Conservation (phyloP, 2,329 filamentous ascomycete genomes). For the Cladosporium sp. region DNA sequence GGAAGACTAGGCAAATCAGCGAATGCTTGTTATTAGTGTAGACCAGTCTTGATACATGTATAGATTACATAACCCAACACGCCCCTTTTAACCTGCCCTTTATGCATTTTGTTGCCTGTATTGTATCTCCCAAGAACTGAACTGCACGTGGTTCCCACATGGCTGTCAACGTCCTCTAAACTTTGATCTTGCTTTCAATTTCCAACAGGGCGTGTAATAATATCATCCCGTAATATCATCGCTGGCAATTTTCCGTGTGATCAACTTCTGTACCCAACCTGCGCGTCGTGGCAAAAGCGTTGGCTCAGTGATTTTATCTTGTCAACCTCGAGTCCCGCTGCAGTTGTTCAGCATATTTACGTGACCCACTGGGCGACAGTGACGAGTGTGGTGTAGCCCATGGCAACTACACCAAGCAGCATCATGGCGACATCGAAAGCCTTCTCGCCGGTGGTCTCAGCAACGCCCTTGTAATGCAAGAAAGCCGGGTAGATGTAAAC, state of each 20-base stretch:
- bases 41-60: neutral
- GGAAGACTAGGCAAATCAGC: too few relatives aligned
- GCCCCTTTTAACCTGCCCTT: neutral
- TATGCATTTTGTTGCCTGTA: neutral
- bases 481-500: conserved; percentile 74
- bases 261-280: too few relatives aligned
- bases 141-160: too few relatives aligned
- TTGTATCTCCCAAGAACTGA: neutral
- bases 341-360: neutral
- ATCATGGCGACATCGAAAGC: conserved; percentile 60
- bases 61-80: neutral
- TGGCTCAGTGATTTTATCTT: neutral
- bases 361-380: conserved; percentile 36
- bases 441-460: conserved; percentile 53
- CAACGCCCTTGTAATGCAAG: conserved; percentile 65
- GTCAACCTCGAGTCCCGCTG: neutral
- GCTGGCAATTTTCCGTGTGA: too few relatives aligned
- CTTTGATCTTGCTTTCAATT: too few relatives aligned
- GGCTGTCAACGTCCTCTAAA: too few relatives aligned
- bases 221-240: too few relatives aligned
- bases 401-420: conserved; percentile 59
- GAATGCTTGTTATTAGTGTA: too few relatives aligned
- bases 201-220: too few relatives aligned
- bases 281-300: too few relatives aligned
- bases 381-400: conserved; percentile 67